Conservation (phyloP, 805 yeast genomes). For the Candida nonsorbophila region DNA sequence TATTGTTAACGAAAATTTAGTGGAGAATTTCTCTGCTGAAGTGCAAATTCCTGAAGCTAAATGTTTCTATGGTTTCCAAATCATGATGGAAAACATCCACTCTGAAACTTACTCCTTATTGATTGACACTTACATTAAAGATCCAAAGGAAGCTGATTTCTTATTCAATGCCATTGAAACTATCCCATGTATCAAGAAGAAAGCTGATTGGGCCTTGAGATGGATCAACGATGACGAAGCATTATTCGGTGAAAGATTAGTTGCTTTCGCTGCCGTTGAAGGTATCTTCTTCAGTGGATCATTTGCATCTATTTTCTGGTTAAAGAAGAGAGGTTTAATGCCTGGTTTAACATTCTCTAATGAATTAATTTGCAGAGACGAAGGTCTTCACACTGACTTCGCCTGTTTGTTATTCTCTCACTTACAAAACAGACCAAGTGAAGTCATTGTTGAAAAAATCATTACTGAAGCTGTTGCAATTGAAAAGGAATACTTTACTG, state of each 20-base stretch:
- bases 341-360: conserved; percentile 98
- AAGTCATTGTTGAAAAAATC: conserved; percentile 72
- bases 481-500: conserved; percentile 91
- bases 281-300: conserved; percentile 99
- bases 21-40: conserved; percentile 95
- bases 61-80: conserved; percentile 98
- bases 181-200: conserved; percentile 92
- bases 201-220: conserved; percentile 98
- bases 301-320: conserved; percentile 97
- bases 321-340: conserved; percentile 98
- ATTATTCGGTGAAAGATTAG: conserved; percentile 89
- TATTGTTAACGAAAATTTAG: conserved; percentile 94
- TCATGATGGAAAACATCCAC: conserved; percentile 99
- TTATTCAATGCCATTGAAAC: conserved; percentile 94
- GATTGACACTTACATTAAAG: conserved; percentile 93
- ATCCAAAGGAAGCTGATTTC: conserved; percentile 86
- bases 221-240: conserved; percentile 92
- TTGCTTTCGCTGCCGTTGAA: conserved; percentile 98
- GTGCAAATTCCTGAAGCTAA: conserved; percentile 97
- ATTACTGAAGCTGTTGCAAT: conserved; percentile 93
- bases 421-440: conserved; percentile 82
- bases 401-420: conserved; percentile 95
- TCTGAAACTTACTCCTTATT: conserved; percentile 94
- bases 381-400: conserved; percentile 97
- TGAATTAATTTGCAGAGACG: conserved; percentile 96